Conservation (phyloP, 129 eudicot species). For the Smallanthus sonchifolius region DNA sequence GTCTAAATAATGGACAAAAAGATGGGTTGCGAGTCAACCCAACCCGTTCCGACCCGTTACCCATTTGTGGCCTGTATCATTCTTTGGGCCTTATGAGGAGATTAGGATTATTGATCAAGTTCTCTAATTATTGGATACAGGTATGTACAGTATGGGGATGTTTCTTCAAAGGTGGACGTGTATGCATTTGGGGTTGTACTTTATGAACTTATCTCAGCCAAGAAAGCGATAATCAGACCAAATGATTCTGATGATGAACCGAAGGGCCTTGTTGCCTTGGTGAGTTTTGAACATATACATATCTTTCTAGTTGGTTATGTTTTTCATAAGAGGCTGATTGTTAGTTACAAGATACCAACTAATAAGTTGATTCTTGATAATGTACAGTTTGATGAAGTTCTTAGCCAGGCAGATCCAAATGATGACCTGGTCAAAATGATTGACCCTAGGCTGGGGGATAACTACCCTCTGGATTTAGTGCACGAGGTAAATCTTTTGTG, state of each 20-base stretch:
- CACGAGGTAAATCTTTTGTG: constrained; percentile 36
- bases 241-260: constrained; percentile 41
- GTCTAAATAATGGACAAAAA: neutral
- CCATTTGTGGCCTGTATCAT: neutral
- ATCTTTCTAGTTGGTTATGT: neutral
- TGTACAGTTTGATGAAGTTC: constrained; percentile 62
- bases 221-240: constrained; percentile 71
- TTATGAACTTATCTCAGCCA: constrained; percentile 79
- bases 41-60: neutral
- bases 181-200: constrained; percentile 93
- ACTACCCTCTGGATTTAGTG: constrained; percentile 63
- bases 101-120: neutral
- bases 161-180: constrained; percentile 83
- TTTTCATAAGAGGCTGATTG: neutral
- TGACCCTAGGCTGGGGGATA: constrained; percentile 76
- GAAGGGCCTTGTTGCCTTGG: constrained; percentile 73
- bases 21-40: neutral
- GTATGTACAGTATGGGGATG: constrained; percentile 66
- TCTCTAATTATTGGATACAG: constrained; percentile 31
- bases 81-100: neutral
- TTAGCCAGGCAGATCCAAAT: constrained; percentile 45
- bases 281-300: constrained; percentile 20
- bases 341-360: neutral
- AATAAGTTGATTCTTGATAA: neutral
- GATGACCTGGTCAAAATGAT: constrained; percentile 48